Conservation (phyloP, 2,329 filamentous ascomycete genomes). For the Cercospora berteroae region DNA sequence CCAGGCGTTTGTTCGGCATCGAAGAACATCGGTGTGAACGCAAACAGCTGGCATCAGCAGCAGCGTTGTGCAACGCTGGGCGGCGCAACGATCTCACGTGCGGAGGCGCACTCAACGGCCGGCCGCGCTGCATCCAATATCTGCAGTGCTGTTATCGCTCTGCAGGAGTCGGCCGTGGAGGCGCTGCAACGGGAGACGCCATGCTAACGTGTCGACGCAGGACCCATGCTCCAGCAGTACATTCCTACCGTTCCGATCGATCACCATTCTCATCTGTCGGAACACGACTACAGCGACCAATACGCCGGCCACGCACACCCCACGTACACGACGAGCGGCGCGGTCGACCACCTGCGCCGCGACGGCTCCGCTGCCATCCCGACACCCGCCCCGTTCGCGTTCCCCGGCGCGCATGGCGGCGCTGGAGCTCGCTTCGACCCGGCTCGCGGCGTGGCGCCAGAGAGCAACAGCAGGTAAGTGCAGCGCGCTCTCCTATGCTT, state of each 20-base stretch:
- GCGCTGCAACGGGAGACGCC: constrained; percentile 16
- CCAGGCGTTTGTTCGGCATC: constrained; percentile 7
- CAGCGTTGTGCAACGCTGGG: constrained; percentile 31
- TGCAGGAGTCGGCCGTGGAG: constrained; percentile 9
- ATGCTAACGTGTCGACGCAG: constrained; percentile 44
- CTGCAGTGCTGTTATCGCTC: constrained; percentile 16
- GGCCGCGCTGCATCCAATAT: constrained; percentile 8
- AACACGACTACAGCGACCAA: constrained; percentile 48
- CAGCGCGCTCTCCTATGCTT: constrained; percentile 29
- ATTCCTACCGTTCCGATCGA: constrained; percentile 37
- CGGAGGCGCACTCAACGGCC: constrained; percentile 10
- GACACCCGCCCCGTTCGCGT: constrained; percentile 45
- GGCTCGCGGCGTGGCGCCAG: constrained; percentile 52
- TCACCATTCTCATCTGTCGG: constrained; percentile 46
- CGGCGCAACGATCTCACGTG: constrained; percentile 25
- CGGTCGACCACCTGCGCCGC: constrained; percentile 52
- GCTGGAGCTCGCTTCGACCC: constrained; percentile 50
- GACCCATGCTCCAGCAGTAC: constrained; percentile 46
- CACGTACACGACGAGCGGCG: constrained; percentile 41
- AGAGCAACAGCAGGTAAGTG: constrained; percentile 54
- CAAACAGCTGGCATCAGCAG: constrained; percentile 1
- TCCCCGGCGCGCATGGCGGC: constrained; percentile 47
- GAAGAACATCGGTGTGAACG: background rate
- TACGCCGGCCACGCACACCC: constrained; percentile 46
- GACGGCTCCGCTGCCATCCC: constrained; percentile 51